These are phyloP conservation scores for Mycena olivaceomarginata DNA, from an alignment of 768 basidiomycete species.

Conservation along the genomic window DNA sequence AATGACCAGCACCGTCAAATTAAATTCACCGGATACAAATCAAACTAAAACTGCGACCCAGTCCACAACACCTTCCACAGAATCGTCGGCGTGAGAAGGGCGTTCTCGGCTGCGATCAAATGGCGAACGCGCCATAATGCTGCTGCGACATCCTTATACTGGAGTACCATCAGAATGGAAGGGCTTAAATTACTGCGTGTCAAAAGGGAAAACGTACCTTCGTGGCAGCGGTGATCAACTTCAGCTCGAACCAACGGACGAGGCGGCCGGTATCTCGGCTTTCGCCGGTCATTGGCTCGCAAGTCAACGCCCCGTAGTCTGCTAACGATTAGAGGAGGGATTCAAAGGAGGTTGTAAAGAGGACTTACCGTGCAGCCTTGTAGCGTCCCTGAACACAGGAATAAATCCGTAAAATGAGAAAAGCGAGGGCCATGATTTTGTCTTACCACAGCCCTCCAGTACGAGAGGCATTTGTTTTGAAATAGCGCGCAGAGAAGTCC, in stretches of 20 bases:
- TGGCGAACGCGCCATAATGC: constrained; percentile 46
- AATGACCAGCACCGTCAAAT: too few species aligned
- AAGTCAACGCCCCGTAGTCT: constrained; percentile 42
- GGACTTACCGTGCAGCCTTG: neutral
- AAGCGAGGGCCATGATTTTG: neutral
- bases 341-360: neutral
- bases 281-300: constrained; percentile 39
- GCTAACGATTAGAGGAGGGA: neutral
- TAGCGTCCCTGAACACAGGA: neutral
- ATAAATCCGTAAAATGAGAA: neutral
- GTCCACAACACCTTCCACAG: constrained; percentile 27
- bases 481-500: constrained; percentile 32
- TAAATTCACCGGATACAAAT: too few species aligned
- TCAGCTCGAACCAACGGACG: constrained; percentile 21
- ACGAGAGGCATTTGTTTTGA: constrained; percentile 23
- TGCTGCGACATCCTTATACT: constrained; percentile 36
- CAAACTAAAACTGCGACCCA: neutral
- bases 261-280: constrained; percentile 18
- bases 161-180: neutral
- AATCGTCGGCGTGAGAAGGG: constrained; percentile 12
- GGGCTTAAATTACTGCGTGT: neutral
- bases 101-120: constrained; percentile 44
- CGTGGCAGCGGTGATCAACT: constrained; percentile 24
- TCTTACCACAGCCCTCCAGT: constrained; percentile 38
- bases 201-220: neutral